Base-by-base conservation (phyloP, 257 asterid species). In the Perilla frutescens region DNA sequence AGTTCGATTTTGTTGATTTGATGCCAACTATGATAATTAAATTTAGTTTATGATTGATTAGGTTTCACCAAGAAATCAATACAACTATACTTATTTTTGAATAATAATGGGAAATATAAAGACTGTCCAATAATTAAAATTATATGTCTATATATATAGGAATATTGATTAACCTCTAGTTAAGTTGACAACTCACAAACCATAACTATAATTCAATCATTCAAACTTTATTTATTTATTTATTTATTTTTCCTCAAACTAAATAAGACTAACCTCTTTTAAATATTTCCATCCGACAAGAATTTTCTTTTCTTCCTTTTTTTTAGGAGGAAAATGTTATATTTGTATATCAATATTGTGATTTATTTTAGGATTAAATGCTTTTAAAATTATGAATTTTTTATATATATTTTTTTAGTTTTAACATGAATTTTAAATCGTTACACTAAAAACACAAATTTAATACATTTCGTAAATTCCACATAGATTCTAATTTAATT, bases 171-270 rank as follows among this genome's bases (percentile, higher is more conserved):
- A 7, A 0, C 13, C 5, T 26, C 65, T 64, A 4, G 20, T 39
- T 54, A 44, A 55, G 14, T 6, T 48, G 67, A 66, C 79, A 76
- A 68, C 75, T 76, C 59, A 68, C 10, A 60, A 49, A 10, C 68
- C 66, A 45, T 56, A 11, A 57, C 39, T n/a, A n/a, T n/a, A n/a
- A n/a, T n/a, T n/a, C n/a, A n/a, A n/a, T n/a, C n/a, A n/a, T n/a
- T n/a, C n/a, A n/a, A n/a, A n/a, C n/a, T n/a, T n/a, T n/a, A n/a
- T n/a, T n/a, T n/a, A n/a, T n/a, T n/a, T n/a, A n/a, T n/a, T n/a
- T n/a, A n/a, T n/a, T n/a, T n/a, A n/a, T n/a, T n/a, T n/a, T n/a
- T n/a, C n/a, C n/a, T n/a, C n/a, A n/a, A n/a, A n/a, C n/a, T n/a
- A n/a, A n/a, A n/a, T n/a, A n/a, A n/a, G n/a, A n/a, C n/a, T n/a